Base-by-base conservation (phyloP, 169 alveolate species). In the Amoebophrya sp. region DNA sequence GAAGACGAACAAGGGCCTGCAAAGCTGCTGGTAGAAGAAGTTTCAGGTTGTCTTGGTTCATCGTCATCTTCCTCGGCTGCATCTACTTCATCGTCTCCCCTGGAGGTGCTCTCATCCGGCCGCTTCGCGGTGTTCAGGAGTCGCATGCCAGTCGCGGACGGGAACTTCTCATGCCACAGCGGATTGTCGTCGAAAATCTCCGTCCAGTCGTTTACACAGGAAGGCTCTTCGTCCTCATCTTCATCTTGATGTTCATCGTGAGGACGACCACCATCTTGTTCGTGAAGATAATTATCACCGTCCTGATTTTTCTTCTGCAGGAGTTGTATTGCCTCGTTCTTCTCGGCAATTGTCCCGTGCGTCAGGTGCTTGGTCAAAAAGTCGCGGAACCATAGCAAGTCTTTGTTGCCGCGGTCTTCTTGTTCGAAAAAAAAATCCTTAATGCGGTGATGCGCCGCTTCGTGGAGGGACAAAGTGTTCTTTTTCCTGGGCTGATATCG, bases 61-160 rank as follows among this genome's bases (percentile, higher is more conserved):
- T n/a, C n/a, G n/a, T n/a, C n/a, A n/a, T n/a, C n/a, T n/a, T n/a
- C n/a, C n/a, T n/a, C n/a, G n/a, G n/a, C n/a, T n/a, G n/a, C n/a
- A n/a, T n/a, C n/a, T n/a, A n/a, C n/a, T n/a, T n/a, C n/a, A n/a
- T n/a, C n/a, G n/a, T n/a, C n/a, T n/a, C n/a, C n/a, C n/a, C n/a
- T n/a, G n/a, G n/a, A n/a, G n/a, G 66, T 47, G 29, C 66, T 18
- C 7, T 47, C 32, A 25, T 66, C 83, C 10, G 83, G 83, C 35
- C 83, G 29, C 83, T 66, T 66, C 32, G 32, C 1, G 12, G 83
- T 66, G 35, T 25, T 7, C 83, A 25, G 32, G 1, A 66, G 83
- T 66, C 83, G 83, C 83, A 66, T 66, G 32, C 83, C 83, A 18
- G 83, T 66, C 10, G 32, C 83, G 83, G 83, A 66, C 1, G 83